phyloP scores from a whole-genome alignment of 306 rosid genomes.

The Corylus heterophylla region DNA sequence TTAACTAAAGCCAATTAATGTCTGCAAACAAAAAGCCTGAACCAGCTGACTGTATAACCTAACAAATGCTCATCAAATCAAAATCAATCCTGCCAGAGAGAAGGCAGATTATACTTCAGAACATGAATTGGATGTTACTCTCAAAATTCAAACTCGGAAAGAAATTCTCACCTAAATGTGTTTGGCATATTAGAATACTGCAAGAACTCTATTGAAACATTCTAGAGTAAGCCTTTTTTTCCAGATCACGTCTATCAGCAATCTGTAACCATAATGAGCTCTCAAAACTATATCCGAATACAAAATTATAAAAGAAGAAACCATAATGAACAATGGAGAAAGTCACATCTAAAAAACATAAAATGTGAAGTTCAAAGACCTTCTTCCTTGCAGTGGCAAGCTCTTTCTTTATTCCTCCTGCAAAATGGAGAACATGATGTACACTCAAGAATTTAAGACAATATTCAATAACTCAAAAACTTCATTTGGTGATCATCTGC shows the following conservation, averaged over 20 bases:
- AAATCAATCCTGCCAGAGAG: not conserved
- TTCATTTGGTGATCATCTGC: not conserved
- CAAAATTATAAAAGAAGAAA: not conserved
- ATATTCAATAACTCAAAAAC: not conserved
- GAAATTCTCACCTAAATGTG: constrained; percentile 1
- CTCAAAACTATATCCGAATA: not conserved
- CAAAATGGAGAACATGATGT: constrained; percentile 15
- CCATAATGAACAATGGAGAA: not conserved
- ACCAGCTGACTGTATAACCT: constrained; percentile 22
- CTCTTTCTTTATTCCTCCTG: constrained; percentile 40
- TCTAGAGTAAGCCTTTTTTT: constrained; percentile 33
- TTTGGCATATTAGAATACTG: not conserved
- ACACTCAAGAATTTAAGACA: not conserved
- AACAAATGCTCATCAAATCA: constrained; percentile 14
- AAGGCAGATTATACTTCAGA: not conserved
- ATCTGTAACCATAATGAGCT: constrained; percentile 17
- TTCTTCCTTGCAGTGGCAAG: constrained; percentile 30
- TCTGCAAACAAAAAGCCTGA: constrained; percentile 21
- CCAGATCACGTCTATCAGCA: constrained; percentile 31
- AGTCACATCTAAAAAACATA: not conserved
- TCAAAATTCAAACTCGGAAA: not conserved
- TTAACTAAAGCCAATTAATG: constrained; percentile 16
- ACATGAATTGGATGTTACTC: not conserved
- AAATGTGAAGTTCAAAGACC: constrained; percentile 8
- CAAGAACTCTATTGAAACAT: constrained; percentile 41